These are phyloP conservation scores for Cadophora sp. DNA, from an alignment of 2,329 filamentous ascomycete species.

Conservation along the genomic window DNA sequence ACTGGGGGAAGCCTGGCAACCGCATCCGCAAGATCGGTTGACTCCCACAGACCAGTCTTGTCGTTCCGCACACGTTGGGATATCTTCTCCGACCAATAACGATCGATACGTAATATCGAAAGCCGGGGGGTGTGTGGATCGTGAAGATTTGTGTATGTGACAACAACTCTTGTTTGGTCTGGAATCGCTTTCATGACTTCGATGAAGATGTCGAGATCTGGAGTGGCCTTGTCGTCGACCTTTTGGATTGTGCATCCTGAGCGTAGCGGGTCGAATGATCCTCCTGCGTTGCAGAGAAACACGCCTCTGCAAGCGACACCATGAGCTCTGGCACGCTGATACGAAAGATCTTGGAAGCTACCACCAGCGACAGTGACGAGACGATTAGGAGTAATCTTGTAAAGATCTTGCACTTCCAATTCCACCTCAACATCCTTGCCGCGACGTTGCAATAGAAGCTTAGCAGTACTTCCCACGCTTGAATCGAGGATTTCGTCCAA, in stretches of 20 bases:
- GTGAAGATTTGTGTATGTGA: slow-evolving; percentile 93
- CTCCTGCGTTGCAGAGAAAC: slow-evolving; percentile 92
- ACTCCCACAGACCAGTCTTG: slow-evolving; percentile 90
- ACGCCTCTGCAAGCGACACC: slow-evolving; percentile 92
- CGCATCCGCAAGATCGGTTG: slow-evolving; percentile 83
- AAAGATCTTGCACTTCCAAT: slow-evolving; percentile 85
- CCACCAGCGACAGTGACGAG: slow-evolving; percentile 94
- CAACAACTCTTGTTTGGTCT: slow-evolving; percentile 81
- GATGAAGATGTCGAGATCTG: slow-evolving; percentile 86
- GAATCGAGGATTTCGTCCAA: slow-evolving; percentile 92
- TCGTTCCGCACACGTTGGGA: slow-evolving; percentile 91
- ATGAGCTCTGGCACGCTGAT: slow-evolving; percentile 95
- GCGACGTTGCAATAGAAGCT: slow-evolving; percentile 84
- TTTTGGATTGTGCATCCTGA: slow-evolving; percentile 93
- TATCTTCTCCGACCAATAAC: slow-evolving; percentile 97
- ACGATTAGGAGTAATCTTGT: slow-evolving; percentile 92
- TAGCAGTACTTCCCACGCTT: slow-evolving; percentile 78
- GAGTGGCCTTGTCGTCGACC: slow-evolving; percentile 89
- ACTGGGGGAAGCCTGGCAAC: slow-evolving; percentile 78
- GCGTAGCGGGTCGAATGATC: slow-evolving; percentile 93
- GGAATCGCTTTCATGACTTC: slow-evolving; percentile 90
- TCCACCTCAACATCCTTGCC: slow-evolving; percentile 87
- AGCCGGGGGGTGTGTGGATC: slow-evolving; percentile 96
- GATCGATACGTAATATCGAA: slow-evolving; percentile 88
- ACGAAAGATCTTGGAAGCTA: slow-evolving; percentile 95